A percentile compares a stretch with the other conserved stretches of the same genome.
phyloP scores from a whole-genome alignment of 2,329 filamentous ascomycete genomes.

The Arachnomyces sp. region DNA sequence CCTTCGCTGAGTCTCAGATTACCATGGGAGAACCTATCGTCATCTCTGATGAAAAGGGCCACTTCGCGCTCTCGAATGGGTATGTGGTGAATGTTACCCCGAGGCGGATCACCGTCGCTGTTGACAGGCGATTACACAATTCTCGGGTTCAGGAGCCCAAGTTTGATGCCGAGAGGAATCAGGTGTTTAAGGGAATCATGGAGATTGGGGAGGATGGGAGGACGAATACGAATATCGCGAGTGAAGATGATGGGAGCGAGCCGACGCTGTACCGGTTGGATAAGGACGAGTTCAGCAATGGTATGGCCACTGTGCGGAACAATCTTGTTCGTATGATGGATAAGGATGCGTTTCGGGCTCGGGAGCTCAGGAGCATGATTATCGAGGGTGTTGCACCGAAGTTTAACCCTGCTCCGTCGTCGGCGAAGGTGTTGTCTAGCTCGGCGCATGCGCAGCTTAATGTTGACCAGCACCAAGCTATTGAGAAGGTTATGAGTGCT shows the following conservation, averaged over 20 bases:
- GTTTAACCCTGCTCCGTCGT: conserved; percentile 55
- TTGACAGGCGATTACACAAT: conserved; percentile 84
- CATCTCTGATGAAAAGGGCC: conserved; percentile 89
- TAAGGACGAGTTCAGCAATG: conserved; percentile 97
- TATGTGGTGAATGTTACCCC: conserved; percentile 73
- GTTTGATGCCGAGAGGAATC: conserved; percentile 69
- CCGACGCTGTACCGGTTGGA: conserved; percentile 70
- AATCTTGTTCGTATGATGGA: conserved; percentile 92
- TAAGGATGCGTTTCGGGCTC: conserved; percentile 60
- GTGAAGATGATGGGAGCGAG: conserved; percentile 2
- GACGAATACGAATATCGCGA: conserved; percentile 1
- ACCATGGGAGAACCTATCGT: conserved; percentile 83
- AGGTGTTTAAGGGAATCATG: conserved; percentile 87
- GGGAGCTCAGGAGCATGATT: conserved; percentile 67
- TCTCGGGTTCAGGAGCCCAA: conserved; percentile 64
- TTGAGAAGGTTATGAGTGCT: conserved; percentile 92
- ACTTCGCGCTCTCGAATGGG: conserved; percentile 89
- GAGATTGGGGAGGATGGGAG: conserved; percentile 57
- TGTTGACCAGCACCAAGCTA: conserved; percentile 73
- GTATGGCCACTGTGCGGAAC: conserved; percentile 89
- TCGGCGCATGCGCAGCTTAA: conserved; percentile 60
- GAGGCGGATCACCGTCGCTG: conserved; percentile 72
- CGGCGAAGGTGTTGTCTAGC: conserved; percentile 54
- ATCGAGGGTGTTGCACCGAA: conserved; percentile 65
- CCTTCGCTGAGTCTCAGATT: conserved; percentile 86